phyloP scores from a whole-genome alignment of 2,329 filamentous ascomycete genomes.

The Claviceps arundinis region DNA sequence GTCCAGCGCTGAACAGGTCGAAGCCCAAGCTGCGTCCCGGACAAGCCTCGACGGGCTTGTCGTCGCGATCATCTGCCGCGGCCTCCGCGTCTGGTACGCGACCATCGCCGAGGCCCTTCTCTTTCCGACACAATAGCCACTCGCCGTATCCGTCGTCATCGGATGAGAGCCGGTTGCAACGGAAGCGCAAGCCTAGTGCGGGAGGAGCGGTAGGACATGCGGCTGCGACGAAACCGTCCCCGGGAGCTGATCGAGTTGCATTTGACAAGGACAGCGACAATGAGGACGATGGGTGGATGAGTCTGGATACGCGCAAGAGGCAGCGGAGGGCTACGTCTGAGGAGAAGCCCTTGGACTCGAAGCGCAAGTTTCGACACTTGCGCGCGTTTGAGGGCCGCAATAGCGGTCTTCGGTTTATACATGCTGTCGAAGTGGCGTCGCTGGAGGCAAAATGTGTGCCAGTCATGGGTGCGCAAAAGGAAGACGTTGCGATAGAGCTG shows the following conservation, averaged over 20 bases:
- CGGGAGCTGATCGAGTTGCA: constrained; percentile 33
- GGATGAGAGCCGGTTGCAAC: constrained; percentile 23
- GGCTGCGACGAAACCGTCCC: constrained; percentile 22
- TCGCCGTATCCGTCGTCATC: constrained; percentile 29
- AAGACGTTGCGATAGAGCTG: constrained; percentile 51
- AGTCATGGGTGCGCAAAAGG: constrained; percentile 32
- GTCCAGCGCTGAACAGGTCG: constrained; percentile 21
- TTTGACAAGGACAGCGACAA: constrained; percentile 39
- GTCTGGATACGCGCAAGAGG: constrained; percentile 33
- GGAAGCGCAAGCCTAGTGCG: constrained; percentile 34
- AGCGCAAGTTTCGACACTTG: constrained; percentile 31
- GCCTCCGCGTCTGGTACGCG: constrained; percentile 12
- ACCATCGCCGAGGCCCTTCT: constrained; percentile 27
- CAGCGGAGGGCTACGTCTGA: constrained; percentile 29
- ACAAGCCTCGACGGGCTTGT: constrained; percentile 6
- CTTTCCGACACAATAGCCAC: constrained; percentile 25
- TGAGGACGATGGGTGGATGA: constrained; percentile 40
- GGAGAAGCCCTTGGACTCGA: constrained; percentile 30
- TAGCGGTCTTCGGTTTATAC: constrained; percentile 36
- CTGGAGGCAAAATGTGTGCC: constrained; percentile 36
- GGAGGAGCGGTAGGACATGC: constrained; percentile 7
- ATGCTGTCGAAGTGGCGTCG: constrained; percentile 44
- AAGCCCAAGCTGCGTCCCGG: constrained; percentile 20
- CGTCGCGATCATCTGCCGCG: constrained; percentile 19
- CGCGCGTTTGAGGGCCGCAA: constrained; percentile 31